Evolutionary conservation across 306 rosid genomes (phyloP).

Genomic region (Hippophae tibetana): DNA sequence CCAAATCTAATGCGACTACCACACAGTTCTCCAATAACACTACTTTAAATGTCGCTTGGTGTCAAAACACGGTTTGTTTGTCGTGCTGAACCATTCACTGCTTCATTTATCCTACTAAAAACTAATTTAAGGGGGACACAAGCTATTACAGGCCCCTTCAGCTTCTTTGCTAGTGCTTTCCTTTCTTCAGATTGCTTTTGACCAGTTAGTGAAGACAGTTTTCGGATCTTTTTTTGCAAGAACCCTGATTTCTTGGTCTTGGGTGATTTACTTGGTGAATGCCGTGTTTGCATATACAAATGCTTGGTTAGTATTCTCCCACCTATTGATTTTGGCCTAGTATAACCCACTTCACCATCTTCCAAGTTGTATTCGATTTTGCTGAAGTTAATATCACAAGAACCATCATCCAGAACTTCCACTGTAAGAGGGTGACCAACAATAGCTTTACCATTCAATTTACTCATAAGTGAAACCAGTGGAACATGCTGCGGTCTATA

Average conservation of each 20-base stretch:
- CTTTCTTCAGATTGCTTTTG: conserved; percentile 50
- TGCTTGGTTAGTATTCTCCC: conserved; percentile 39
- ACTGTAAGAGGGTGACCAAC: conserved; percentile 82
- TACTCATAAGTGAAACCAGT: conserved; percentile 84
- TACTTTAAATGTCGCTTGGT: conserved; percentile 32
- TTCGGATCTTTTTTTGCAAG: conserved; percentile 65
- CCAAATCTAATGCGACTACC: conserved; percentile 12
- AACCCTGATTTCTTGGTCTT: conserved; percentile 56
- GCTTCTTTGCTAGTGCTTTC: conserved; percentile 48
- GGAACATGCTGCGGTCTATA: conserved; percentile 81
- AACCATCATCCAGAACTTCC: conserved; percentile 58
- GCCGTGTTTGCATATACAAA: conserved; percentile 8
- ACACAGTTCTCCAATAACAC: conserved; percentile 11
- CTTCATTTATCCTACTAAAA: conserved; percentile 84
- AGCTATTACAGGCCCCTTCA: conserved; percentile 60
- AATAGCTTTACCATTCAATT: conserved; percentile 74
- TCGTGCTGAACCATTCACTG: conserved; percentile 60
- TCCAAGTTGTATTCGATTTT: conserved; percentile 25
- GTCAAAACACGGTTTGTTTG: conserved; percentile 36
- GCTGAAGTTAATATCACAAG: conserved; percentile 33
- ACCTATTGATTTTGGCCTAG: conserved; percentile 21
- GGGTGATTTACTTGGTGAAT: conserved; percentile 33
- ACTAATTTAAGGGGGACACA: conserved; percentile 79
- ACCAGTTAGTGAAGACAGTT: conserved; percentile 69
- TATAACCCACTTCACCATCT: conserved; percentile 21